Evolutionary conservation across 1,139 yeast species (phyloP), one percentile per base, ranked within the genome.

Genomic region (Pichia cactophila): DNA sequence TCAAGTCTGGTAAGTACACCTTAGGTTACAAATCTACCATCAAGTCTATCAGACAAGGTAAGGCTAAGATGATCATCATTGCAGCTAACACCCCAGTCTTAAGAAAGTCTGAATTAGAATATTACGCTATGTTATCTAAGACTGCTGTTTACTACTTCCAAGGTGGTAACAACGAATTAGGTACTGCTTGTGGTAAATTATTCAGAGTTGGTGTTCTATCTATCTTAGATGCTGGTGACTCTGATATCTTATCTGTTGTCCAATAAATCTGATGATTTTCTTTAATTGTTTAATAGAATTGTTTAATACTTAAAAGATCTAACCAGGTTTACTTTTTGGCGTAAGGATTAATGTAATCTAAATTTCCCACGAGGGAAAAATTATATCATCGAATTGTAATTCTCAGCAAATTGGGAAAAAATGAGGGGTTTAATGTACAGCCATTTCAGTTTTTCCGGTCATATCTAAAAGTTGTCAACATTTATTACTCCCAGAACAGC

Each of bases 61-160:
- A 90, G 85, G 96, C 98, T 68, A 92, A 94, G 87, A 85, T 92
- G 77, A 81, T 92, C 72, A 85, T 92, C 80, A 83, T 92, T 71
- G 96, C 99, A 68, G 95, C 96, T 74, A 92, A 92, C 95, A 90
- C 98, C 71, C 98, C 98, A 79, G 96, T 92, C 70, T 87, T 92
- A 77, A 90, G 98, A 85, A 92, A 92, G 83, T 89, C 97, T 66
- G 99, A 92, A 83, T 85, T 92, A 77, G 98, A 94, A 84, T 92
- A 92, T 86, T 94, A 94, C 90, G 97, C 98, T 70, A 92, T 92
- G 98, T 86, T 92, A 77, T 87, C 98, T 73, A 92, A 90, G 88
- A 88, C 97, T 73, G 83, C 82, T 72, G 96, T 92, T 69, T 92
- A 90, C 95, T 83, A 82, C 84, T 92, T 90, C 95, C 95, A 86